Evolutionary conservation across 805 yeast genomes (phyloP).

Genomic region (Pichia ethanolica): DNA sequence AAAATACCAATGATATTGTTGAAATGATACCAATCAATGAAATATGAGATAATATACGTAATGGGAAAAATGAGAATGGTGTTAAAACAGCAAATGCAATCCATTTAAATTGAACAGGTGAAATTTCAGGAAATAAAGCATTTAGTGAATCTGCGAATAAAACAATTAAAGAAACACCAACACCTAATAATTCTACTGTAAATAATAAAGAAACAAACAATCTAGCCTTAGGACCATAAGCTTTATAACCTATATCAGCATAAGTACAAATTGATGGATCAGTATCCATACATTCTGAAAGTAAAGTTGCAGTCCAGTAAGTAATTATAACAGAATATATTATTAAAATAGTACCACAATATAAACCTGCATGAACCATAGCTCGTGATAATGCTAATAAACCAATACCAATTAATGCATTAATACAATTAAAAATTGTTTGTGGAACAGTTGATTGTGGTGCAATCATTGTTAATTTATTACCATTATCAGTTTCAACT

Average conservation of each 20-base stretch:
- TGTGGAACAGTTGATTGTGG: constrained; percentile 79
- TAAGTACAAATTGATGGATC: constrained; percentile 78
- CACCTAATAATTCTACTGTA: constrained; percentile 70
- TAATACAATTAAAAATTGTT: constrained; percentile 59
- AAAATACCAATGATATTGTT: constrained; percentile 42
- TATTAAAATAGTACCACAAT: constrained; percentile 55
- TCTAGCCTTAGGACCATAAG: constrained; percentile 73
- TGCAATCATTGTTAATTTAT: constrained; percentile 59
- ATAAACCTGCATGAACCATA: constrained; percentile 56
- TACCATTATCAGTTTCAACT: constrained; percentile 66
- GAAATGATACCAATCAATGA: constrained; percentile 51
- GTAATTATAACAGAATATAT: constrained; percentile 58
- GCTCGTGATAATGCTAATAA: constrained; percentile 62
- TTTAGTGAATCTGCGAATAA: constrained; percentile 79
- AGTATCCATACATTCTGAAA: constrained; percentile 71
- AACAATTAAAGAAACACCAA: constrained; percentile 74
- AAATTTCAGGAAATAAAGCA: constrained; percentile 52
- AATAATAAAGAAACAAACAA: constrained; percentile 65
- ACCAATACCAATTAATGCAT: constrained; percentile 63
- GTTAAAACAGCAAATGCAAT: constrained; percentile 64
- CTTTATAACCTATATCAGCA: constrained; percentile 84
- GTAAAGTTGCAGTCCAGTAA: constrained; percentile 65
- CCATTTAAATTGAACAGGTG: constrained; percentile 52
- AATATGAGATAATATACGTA: constrained; percentile 46
- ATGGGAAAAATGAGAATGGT: constrained; percentile 66